Conservation (phyloP, 306 rosid genomes). For the Bauhinia variegata region DNA sequence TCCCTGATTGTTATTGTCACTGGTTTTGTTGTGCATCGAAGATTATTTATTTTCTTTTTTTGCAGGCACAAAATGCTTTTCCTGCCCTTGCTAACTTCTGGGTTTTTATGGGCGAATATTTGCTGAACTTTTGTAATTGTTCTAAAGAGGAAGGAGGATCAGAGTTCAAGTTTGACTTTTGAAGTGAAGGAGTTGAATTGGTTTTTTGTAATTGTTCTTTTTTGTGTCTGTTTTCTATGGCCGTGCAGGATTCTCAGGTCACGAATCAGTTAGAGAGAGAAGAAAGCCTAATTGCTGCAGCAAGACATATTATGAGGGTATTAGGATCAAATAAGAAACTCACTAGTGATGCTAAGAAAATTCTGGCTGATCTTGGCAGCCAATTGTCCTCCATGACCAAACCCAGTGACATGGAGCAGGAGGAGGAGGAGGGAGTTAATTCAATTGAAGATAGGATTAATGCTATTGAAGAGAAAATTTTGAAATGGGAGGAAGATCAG, state of each 20-base stretch:
- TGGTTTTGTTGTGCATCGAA: slow-evolving; percentile 25
- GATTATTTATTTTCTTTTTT: slow-evolving; percentile 25
- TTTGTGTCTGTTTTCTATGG: slow-evolving; percentile 45
- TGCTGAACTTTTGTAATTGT: slow-evolving; percentile 23
- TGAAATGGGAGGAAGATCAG: slow-evolving; percentile 78
- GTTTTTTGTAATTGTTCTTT: slow-evolving; percentile 23
- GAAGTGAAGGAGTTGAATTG: slow-evolving; percentile 31
- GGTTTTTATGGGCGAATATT: slow-evolving; percentile 28
- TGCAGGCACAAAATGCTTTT: slow-evolving; percentile 35
- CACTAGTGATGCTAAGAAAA: slow-evolving; percentile 60
- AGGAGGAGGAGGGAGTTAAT: slow-evolving; percentile 36
- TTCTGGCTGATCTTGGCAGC: slow-evolving; percentile 73
- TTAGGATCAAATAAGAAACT: slow-evolving; percentile 71
- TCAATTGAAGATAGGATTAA: slow-evolving; percentile 50
- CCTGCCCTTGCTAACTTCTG: slow-evolving; percentile 6
- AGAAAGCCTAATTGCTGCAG: slow-evolving; percentile 72
- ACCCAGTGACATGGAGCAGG: slow-evolving; percentile 42
- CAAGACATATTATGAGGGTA: slow-evolving; percentile 63
- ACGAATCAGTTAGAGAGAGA: slow-evolving; percentile 66
- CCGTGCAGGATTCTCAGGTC: slow-evolving; percentile 55
- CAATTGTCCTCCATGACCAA: slow-evolving; percentile 57
- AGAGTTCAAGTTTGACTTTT: slow-evolving; percentile 15
- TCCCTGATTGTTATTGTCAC: slow-evolving; percentile 7
- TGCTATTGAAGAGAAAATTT: slow-evolving; percentile 61
- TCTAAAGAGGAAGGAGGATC: slow-evolving; percentile 24